Conservation (phyloP, 768 basidiomycete genomes). For the Megacollybia marginata region DNA sequence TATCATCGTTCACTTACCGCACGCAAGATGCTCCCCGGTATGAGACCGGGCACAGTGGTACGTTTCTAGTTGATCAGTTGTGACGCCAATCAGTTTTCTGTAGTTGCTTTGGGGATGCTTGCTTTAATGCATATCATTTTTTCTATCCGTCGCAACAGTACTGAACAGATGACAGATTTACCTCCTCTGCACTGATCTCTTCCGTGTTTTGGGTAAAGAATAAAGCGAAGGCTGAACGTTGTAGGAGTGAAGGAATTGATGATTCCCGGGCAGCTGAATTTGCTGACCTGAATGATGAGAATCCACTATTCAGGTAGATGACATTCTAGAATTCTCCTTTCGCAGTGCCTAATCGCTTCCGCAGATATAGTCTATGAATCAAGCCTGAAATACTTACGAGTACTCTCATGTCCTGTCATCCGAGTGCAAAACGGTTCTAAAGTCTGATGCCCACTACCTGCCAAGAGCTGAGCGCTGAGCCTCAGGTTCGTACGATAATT, state of each 20-base stretch:
- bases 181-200: conserved; percentile 25
- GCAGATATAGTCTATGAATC: too few relatives aligned
- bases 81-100: not conserved
- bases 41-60: not conserved
- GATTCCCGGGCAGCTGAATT: conserved; percentile 22
- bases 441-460: too few relatives aligned
- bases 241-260: conserved; percentile 24
- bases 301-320: conserved; percentile 30
- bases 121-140: not conserved
- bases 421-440: too few relatives aligned
- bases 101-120: not conserved
- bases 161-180: conserved; percentile 19
- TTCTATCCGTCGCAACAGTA: not conserved
- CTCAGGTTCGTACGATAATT: too few relatives aligned
- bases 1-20: conserved; percentile 19
- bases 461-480: too few relatives aligned
- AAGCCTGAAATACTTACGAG: too few relatives aligned
- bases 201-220: conserved; percentile 30
- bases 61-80: not conserved
- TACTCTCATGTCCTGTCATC: too few relatives aligned
- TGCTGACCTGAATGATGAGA: conserved; percentile 32
- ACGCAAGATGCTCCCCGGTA: not conserved
- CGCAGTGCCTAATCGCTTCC: too few relatives aligned
- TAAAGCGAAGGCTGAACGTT: conserved; percentile 27
- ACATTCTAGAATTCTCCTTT: too few relatives aligned